phyloP scores from a whole-genome alignment of 139 green algal genomes.

The Auxenochlorella protothecoides region DNA sequence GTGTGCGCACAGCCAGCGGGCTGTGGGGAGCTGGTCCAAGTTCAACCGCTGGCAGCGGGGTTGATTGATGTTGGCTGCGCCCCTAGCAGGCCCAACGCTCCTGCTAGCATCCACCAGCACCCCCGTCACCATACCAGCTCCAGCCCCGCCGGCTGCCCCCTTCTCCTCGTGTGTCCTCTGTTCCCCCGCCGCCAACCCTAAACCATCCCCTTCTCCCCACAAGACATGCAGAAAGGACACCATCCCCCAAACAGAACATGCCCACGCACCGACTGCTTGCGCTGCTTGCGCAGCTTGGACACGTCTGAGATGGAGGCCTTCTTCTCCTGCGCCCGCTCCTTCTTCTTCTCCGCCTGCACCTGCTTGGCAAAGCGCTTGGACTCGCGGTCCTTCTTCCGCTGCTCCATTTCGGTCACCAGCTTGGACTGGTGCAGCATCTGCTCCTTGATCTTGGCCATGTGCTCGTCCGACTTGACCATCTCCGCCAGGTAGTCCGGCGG shows the following conservation, averaged over 20 bases:
- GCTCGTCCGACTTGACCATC: slow-evolving; percentile 94
- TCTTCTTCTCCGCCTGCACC: slow-evolving; percentile 73
- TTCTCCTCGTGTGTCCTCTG: background rate
- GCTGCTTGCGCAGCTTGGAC: slow-evolving; percentile 67
- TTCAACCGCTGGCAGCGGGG: too few relatives aligned
- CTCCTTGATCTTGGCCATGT: slow-evolving; percentile 86
- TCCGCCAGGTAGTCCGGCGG: slow-evolving; percentile 94
- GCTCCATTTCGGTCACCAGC: slow-evolving; percentile 61
- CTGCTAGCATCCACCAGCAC: too few relatives aligned
- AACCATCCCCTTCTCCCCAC: too few relatives aligned
- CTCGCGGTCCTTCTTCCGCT: slow-evolving; percentile 80
- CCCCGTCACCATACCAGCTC: background rate
- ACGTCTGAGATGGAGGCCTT: slow-evolving; percentile 73
- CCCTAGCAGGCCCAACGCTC: too few relatives aligned
- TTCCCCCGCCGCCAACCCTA: too few relatives aligned
- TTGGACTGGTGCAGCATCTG: slow-evolving; percentile 79
- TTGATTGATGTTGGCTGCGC: too few relatives aligned
- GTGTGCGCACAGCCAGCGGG: background rate
- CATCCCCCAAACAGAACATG: too few relatives aligned
- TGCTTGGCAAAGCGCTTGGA: slow-evolving; percentile 86
- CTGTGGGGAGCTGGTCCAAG: too few relatives aligned
- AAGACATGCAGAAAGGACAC: too few relatives aligned
- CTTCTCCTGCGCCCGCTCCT: slow-evolving; percentile 71
- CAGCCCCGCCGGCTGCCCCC: too few relatives aligned
- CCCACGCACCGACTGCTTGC: background rate